Evolutionary conservation across 306 rosid genomes (phyloP).

Genomic region (Corylus heterophylla): DNA sequence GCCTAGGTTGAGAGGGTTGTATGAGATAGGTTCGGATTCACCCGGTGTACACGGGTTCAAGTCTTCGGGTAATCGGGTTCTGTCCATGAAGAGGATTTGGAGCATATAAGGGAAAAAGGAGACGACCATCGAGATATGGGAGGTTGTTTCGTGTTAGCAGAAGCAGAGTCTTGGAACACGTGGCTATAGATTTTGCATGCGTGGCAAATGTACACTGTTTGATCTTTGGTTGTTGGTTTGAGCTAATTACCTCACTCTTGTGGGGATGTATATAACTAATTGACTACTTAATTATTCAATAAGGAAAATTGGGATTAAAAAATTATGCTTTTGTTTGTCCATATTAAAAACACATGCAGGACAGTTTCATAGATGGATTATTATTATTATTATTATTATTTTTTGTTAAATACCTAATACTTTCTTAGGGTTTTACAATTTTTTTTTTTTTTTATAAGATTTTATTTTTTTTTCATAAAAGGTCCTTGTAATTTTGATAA

Average conservation of each 20-base stretch:
- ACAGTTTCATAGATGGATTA: no score
- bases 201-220: neutral
- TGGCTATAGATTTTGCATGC: neutral
- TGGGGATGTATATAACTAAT: neutral
- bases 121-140: neutral
- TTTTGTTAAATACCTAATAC: no score
- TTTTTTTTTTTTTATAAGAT: no score
- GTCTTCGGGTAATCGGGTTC: constrained; percentile 4
- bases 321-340: no score
- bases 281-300: no score
- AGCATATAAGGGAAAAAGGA: constrained; percentile 11
- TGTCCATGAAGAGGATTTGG: constrained; percentile 33
- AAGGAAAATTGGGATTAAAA: no score
- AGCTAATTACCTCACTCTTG: neutral
- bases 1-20: neutral
- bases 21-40: constrained; percentile 1
- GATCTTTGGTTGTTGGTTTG: neutral
- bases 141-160: neutral
- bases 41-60: constrained; percentile 5
- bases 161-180: neutral
- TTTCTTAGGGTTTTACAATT: no score
- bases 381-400: no score
- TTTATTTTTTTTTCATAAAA: no score
- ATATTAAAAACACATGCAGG: no score
- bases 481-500: no score